phyloP scores from a whole-genome alignment of 805 yeast species.

The Komagataella kurtzmanii region DNA sequence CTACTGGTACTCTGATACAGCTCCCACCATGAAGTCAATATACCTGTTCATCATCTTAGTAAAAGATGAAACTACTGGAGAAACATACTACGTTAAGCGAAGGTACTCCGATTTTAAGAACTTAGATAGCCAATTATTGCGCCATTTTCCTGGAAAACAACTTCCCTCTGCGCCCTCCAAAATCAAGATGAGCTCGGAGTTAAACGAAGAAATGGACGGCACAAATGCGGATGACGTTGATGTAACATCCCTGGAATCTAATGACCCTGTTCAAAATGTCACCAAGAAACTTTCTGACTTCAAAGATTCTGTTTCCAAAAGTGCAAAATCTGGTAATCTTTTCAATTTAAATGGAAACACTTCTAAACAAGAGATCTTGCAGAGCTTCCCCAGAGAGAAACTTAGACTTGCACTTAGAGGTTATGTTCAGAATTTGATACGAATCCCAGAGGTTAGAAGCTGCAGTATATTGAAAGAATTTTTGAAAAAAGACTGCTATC shows the following conservation, averaged over 20 bases:
- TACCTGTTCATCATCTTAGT: slow-evolving; percentile 38
- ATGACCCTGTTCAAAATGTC: not conserved
- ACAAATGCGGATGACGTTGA: not conserved
- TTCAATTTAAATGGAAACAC: not conserved
- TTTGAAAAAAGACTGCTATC: slow-evolving; percentile 25
- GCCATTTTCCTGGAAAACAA: slow-evolving; percentile 55
- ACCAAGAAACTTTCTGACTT: not conserved
- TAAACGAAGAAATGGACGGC: slow-evolving; percentile 7
- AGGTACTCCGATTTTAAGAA: slow-evolving; percentile 56
- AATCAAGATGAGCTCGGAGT: slow-evolving; percentile 10
- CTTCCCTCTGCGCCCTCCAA: slow-evolving; percentile 23
- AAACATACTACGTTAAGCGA: slow-evolving; percentile 37
- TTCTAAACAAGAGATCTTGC: slow-evolving; percentile 1
- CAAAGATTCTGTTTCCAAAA: not conserved
- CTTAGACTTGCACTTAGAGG: slow-evolving; percentile 69
- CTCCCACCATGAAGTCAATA: slow-evolving; percentile 4
- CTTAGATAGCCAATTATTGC: slow-evolving; percentile 37
- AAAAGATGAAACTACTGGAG: slow-evolving; percentile 17
- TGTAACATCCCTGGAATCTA: not conserved
- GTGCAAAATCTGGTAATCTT: not conserved
- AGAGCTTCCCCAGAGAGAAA: slow-evolving; percentile 51
- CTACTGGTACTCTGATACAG: not conserved
- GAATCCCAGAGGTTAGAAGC: slow-evolving; percentile 40
- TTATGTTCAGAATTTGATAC: slow-evolving; percentile 41
- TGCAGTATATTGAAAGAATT: slow-evolving; percentile 41